phyloP scores from a whole-genome alignment of 352 stramenopile species.

The Globisporangium takayamanum region DNA sequence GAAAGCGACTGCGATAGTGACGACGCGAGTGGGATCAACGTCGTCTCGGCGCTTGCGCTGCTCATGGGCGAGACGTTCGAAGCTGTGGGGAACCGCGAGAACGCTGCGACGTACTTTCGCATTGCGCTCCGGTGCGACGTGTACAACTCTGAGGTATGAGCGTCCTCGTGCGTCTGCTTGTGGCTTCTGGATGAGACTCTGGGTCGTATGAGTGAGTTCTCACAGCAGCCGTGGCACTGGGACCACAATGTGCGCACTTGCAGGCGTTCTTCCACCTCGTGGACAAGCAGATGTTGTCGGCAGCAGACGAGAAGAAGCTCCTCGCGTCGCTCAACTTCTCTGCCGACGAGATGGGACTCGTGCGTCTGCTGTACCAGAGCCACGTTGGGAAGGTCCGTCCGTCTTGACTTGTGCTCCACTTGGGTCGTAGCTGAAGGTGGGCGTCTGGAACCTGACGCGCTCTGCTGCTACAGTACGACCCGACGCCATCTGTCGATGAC shows the following conservation, averaged over 20 bases:
- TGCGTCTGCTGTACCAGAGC: slow-evolving; percentile 59
- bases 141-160: slow-evolving; percentile 52
- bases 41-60: slow-evolving; percentile 72
- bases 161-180: neutral
- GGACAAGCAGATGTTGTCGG: slow-evolving; percentile 81
- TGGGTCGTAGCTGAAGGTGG: too few relatives aligned
- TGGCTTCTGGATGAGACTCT: neutral
- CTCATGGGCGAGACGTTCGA: slow-evolving; percentile 84
- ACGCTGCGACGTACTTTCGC: slow-evolving; percentile 67
- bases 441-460: too few relatives aligned
- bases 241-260: neutral
- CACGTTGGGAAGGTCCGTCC: slow-evolving; percentile 53
- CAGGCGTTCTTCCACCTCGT: slow-evolving; percentile 80
- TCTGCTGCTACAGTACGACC: slow-evolving; percentile 36
- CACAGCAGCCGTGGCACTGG: neutral
- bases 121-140: slow-evolving; percentile 79
- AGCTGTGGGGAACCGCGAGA: slow-evolving; percentile 76
- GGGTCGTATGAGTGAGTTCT: neutral
- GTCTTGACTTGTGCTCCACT: neutral
- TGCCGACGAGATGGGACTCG: slow-evolving; percentile 42
- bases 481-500: slow-evolving; percentile 33
- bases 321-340: slow-evolving; percentile 66
- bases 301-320: slow-evolving; percentile 59
- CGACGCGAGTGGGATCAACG: slow-evolving; percentile 42
- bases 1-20: slow-evolving; percentile 16